Base-by-base conservation (phyloP, 2,329 filamentous ascomycete genomes). In the Trichoderma citrinoviride region DNA sequence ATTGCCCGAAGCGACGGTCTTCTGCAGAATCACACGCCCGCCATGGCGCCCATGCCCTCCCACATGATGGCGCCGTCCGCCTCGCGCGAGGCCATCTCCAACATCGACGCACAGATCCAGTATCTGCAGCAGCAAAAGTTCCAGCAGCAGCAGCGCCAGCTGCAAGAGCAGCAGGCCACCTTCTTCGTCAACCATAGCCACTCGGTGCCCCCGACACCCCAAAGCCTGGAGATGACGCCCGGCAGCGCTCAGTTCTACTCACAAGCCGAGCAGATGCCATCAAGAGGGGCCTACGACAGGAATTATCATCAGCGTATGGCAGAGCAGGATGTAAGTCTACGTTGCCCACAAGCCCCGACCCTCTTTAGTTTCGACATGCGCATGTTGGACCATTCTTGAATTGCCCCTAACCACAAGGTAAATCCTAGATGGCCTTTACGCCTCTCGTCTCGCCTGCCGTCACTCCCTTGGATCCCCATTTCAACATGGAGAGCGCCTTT, bases 371-470 rank as follows among this genome's bases (percentile, higher is more conserved):
- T 49, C 3, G 23, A 27, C 2, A 25, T 8, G 5, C 46, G 21
- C 8, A 25, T 27, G 12, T 12, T 52, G 25, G 17, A 5, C 43
- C 17, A 23, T 55, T 19, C 1, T n/a, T 29, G 47, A 37, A 8
- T 21, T 7, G 25, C 50, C 37, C 19, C 41, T 58, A n/a, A 57
- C 40, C 5, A 57, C 17, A 8, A 37, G 17, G 41, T 43, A 12
- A 19, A 33, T 15, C 21, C 19, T 60, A 90, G 86, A 87, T 91
- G 84, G 82, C 87, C 10, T 93, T 93, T 73, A 94, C 91, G 2
- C 91, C 91, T 0, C 82, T 94, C 33, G 90, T 91, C 12, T 93
- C 91, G 19, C 91, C 91, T n/a, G 91, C 90, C 5, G 90, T 94
- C 49, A 93, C 91, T 2, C 91, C 91, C 23, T 82, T 93, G 57